Conservation (phyloP, 768 basidiomycete species). For the Hortiboletus campestris region DNA sequence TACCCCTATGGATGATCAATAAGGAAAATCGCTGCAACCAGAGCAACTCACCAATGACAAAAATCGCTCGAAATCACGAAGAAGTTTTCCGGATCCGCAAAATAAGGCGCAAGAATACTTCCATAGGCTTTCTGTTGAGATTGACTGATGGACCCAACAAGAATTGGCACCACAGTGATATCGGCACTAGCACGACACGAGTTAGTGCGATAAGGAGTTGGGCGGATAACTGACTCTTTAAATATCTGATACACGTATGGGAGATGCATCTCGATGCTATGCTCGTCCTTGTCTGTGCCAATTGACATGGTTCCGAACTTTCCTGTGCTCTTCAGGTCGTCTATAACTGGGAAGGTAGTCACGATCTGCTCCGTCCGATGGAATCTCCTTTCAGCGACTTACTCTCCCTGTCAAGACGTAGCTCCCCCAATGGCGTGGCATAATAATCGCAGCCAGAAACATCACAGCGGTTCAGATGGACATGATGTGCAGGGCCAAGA, state of each 20-base stretch:
- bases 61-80: slow-evolving; percentile 95
- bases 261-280: slow-evolving; percentile 97
- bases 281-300: slow-evolving; percentile 85
- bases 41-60: slow-evolving; percentile 81
- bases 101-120: slow-evolving; percentile 72
- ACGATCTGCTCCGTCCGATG: not conserved
- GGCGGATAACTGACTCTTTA: slow-evolving; percentile 52
- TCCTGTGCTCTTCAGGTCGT: slow-evolving; percentile 10
- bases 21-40: not conserved
- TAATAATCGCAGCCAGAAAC: slow-evolving; percentile 77
- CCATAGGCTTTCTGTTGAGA: slow-evolving; percentile 65
- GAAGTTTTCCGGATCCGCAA: slow-evolving; percentile 74
- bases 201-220: slow-evolving; percentile 2
- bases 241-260: slow-evolving; percentile 88
- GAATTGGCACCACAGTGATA: slow-evolving; percentile 82
- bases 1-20: slow-evolving; percentile 54
- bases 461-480: slow-evolving; percentile 85
- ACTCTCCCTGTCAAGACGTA: slow-evolving; percentile 82
- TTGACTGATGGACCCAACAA: slow-evolving; percentile 77
- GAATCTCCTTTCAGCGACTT: slow-evolving; percentile 27
- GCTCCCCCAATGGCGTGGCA: slow-evolving; percentile 79
- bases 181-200: slow-evolving; percentile 47
- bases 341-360: slow-evolving; percentile 15
- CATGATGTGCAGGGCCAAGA: slow-evolving; percentile 93
- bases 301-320: slow-evolving; percentile 68